Evolutionary conservation across 768 basidiomycete species (phyloP).

Genomic region (Cystobasidiopsis lactophilus): DNA sequence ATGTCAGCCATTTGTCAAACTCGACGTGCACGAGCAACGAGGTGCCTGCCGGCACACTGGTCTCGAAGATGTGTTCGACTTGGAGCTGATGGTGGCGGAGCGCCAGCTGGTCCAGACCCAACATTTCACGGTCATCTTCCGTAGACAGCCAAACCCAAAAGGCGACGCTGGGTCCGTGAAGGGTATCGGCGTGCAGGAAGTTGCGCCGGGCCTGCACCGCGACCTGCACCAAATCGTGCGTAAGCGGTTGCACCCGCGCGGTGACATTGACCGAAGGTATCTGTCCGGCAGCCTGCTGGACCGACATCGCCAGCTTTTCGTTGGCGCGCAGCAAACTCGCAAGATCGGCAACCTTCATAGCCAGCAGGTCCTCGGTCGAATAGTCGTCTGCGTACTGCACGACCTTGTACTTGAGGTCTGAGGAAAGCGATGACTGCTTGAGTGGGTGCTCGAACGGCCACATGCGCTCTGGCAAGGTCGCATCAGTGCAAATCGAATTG

Average conservation of each 20-base stretch:
- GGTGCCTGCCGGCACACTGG: slow-evolving; percentile 47
- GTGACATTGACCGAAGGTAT: slow-evolving; percentile 53
- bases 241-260: slow-evolving; percentile 56
- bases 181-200: slow-evolving; percentile 58
- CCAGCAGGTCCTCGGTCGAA: slow-evolving; percentile 46
- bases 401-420: slow-evolving; percentile 55
- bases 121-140: slow-evolving; percentile 50
- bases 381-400: slow-evolving; percentile 62
- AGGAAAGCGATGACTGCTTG: slow-evolving; percentile 49
- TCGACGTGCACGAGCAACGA: slow-evolving; percentile 52
- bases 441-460: slow-evolving; percentile 93
- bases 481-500: no score
- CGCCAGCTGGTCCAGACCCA: slow-evolving; percentile 51
- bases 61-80: slow-evolving; percentile 52
- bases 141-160: slow-evolving; percentile 97
- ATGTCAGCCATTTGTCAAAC: slow-evolving; percentile 83
- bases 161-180: slow-evolving; percentile 56
- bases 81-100: slow-evolving; percentile 43
- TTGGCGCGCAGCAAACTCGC: slow-evolving; percentile 70
- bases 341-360: slow-evolving; percentile 42
- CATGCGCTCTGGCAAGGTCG: slow-evolving; percentile 35
- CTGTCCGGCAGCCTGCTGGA: slow-evolving; percentile 56
- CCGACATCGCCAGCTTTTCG: slow-evolving; percentile 54
- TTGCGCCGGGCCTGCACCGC: slow-evolving; percentile 38
- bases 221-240: slow-evolving; percentile 60